Evolutionary conservation across 192 early-diverging fungal species (phyloP), one percentile per base, ranked within the genome.

Genomic region (Chytriomyces hyalinus): DNA sequence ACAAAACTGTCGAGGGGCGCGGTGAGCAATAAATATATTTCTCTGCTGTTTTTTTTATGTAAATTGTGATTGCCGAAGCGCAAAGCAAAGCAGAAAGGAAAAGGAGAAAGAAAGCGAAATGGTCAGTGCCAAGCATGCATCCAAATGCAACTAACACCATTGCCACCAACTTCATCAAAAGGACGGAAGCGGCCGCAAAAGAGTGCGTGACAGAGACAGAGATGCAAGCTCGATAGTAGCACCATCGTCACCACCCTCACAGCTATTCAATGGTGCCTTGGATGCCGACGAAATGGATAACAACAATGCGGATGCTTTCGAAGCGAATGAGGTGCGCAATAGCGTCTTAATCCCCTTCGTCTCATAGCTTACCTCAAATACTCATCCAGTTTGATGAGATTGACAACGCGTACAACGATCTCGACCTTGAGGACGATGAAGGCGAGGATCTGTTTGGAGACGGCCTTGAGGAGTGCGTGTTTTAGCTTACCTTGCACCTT

Each of bases 361-460:
- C 36, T 36, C 36, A 36, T 36, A 36, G 36, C 36, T 36, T 2
- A 36, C 36, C 36, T 36, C 36, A 36, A 36, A 36, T 36, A 4
- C 36, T 36, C 36, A 36, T 36, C 36, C 36, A 36, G 20, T 86
- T 88, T 45, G 90, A 91, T 60, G 51, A 85, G 49, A 77, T 86
- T 15, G 90, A 92, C 17, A 81, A 82, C n/a, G 65, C 71, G 10
- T 20, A 70, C 51, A 78, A 78, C 43, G 85, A 86, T 10, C 80
- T 80, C 48, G 88, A 85, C 51, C n/a, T 20, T 22, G 88, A 88
- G 48, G 92, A 93, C 15, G 92, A 88, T 36, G 91, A 94, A 64
- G 97, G 96, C 13, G 95, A 96, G 78, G 95, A 99, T 84, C 85
- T 99, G 77, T 96, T 95, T 86, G 94, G 92, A 11, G 90, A 91